Conservation (phyloP, 495 filamentous ascomycete species). For the Aspergillus coremiiformis region DNA sequence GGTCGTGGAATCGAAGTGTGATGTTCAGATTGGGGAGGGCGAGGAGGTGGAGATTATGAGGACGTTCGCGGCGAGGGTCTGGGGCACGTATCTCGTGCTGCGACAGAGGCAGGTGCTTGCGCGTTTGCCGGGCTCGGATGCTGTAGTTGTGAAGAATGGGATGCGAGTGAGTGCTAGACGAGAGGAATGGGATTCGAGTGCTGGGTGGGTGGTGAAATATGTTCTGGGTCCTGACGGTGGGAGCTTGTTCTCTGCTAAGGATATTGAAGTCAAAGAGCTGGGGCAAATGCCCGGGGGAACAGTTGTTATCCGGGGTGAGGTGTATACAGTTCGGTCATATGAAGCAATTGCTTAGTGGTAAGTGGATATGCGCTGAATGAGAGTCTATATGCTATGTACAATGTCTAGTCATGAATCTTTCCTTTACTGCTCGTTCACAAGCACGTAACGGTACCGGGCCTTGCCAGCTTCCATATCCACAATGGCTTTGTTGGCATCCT, state of each 20-base stretch:
- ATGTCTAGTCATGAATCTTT: background rate
- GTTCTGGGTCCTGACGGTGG: constrained; percentile 16
- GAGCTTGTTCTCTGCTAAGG: constrained; percentile 22
- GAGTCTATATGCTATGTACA: background rate
- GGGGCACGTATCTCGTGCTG: constrained; percentile 33
- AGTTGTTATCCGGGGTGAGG: constrained; percentile 19
- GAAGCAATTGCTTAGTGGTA: constrained; percentile 18
- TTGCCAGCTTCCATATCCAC: constrained; percentile 54
- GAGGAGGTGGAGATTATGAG: constrained; percentile 21
- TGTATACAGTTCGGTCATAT: constrained; percentile 32
- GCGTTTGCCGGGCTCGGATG: constrained; percentile 5
- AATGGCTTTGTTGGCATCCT: constrained; percentile 56
- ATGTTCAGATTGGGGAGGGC: constrained; percentile 9
- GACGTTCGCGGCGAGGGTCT: constrained; percentile 32
- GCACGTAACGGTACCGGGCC: constrained; percentile 60
- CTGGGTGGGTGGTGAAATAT: constrained; percentile 25
- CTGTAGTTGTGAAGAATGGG: constrained; percentile 21
- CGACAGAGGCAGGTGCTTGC: constrained; percentile 23
- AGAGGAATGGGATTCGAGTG: constrained; percentile 26
- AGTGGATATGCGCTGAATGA: background rate
- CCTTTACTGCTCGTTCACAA: constrained; percentile 41
- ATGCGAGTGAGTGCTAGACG: constrained; percentile 29
- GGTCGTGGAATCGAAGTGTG: constrained; percentile 29
- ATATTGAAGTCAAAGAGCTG: constrained; percentile 14
- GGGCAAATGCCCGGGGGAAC: constrained; percentile 16